phyloP scores from a whole-genome alignment of 2,329 filamentous ascomycete species.

The Drechslerella dactyloides region DNA sequence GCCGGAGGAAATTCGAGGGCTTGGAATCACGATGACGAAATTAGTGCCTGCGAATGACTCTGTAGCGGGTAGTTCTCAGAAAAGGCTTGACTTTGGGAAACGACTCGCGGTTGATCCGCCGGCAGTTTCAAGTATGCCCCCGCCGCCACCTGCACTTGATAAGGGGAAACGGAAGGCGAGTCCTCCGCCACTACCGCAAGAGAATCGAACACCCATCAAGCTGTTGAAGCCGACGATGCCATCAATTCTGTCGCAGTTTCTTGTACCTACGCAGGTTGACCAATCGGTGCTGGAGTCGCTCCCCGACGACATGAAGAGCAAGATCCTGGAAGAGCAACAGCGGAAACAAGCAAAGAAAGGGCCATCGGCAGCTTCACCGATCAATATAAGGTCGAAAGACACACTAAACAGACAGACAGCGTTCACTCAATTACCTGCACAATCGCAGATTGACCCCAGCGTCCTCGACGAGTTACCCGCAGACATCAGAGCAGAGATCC shows the following conservation, averaged over 20 bases:
- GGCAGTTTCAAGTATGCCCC: slow-evolving; percentile 63
- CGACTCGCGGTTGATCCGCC: slow-evolving; percentile 59
- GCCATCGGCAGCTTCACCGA: slow-evolving; percentile 52
- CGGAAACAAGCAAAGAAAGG: slow-evolving; percentile 51
- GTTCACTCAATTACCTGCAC: slow-evolving; percentile 59
- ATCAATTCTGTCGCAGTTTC: slow-evolving; percentile 83
- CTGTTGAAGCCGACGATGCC: slow-evolving; percentile 66
- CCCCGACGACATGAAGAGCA: slow-evolving; percentile 79
- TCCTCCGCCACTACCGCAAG: slow-evolving; percentile 56
- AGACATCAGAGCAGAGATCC: slow-evolving; percentile 82
- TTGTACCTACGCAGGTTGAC: slow-evolving; percentile 84
- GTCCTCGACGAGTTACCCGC: slow-evolving; percentile 82
- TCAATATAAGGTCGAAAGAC: slow-evolving; percentile 53
- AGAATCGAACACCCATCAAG: slow-evolving; percentile 68
- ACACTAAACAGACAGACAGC: slow-evolving; percentile 58
- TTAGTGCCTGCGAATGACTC: slow-evolving; percentile 71
- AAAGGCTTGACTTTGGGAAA: slow-evolving; percentile 74
- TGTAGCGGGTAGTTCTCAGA: slow-evolving; percentile 75
- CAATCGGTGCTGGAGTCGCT: slow-evolving; percentile 81
- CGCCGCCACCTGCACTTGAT: slow-evolving; percentile 51
- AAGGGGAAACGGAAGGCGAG: slow-evolving; percentile 58
- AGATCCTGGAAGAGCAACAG: slow-evolving; percentile 68
- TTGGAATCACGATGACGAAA: slow-evolving; percentile 93
- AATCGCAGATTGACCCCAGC: slow-evolving; percentile 83
- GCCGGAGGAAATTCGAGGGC: slow-evolving; percentile 87